These are phyloP conservation scores for Margaritispora aquatica DNA, from an alignment of 495 filamentous ascomycete genomes.

Conservation along the genomic window DNA sequence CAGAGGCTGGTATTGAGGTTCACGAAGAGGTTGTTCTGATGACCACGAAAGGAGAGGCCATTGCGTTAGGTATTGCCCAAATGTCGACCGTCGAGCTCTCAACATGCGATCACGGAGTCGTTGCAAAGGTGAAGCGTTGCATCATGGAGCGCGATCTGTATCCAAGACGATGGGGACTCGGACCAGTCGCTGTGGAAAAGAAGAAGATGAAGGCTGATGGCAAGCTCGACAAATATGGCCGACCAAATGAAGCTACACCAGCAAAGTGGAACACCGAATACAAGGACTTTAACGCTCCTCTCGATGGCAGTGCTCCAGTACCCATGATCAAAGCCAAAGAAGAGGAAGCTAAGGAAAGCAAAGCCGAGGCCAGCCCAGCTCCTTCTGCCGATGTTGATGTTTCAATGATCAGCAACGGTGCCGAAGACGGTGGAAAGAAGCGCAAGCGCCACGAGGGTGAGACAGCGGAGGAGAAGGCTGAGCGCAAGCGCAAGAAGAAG, in stretches of 20 bases:
- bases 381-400: conserved; percentile 28
- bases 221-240: conserved; percentile 94
- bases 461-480: conserved; percentile 60
- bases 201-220: conserved; percentile 99
- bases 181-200: conserved; percentile 86
- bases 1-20: conserved; percentile 79
- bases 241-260: conserved; percentile 85
- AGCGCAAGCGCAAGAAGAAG: conserved; percentile 57
- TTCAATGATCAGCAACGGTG: conserved; percentile 33
- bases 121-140: conserved; percentile 94
- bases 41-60: conserved; percentile 97
- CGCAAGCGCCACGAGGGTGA: conserved; percentile 79
- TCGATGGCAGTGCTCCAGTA: conserved; percentile 29
- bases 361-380: conserved; percentile 29
- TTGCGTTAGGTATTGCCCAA: conserved; percentile 88
- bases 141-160: conserved; percentile 99
- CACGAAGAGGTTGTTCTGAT: conserved; percentile 93
- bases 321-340: conserved; percentile 27
- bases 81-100: conserved; percentile 93
- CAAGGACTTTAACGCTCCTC: conserved; percentile 67
- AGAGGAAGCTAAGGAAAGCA: conserved; percentile 19
- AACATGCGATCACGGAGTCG: conserved; percentile 90
- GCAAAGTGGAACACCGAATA: conserved; percentile 85
- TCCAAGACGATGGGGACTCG: conserved; percentile 89
- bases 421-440: conserved; percentile 57